Conservation (phyloP, 1,139 yeast genomes). For the Saccharomyces hybrid region DNA sequence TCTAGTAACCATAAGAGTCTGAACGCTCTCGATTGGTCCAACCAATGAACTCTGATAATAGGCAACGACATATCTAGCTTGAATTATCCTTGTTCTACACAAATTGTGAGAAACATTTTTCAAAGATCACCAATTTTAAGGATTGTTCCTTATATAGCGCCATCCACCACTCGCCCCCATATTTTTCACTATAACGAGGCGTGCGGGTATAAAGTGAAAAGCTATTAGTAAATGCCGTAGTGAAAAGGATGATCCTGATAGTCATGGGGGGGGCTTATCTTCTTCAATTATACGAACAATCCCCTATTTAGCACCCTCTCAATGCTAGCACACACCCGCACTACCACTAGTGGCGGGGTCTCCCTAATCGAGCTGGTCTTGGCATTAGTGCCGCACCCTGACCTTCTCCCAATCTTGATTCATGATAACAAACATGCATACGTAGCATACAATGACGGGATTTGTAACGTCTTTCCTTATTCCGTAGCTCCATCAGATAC, state of each 20-base stretch:
- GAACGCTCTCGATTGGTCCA: slow-evolving; percentile 47
- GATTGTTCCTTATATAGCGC: background rate
- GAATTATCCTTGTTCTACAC: background rate
- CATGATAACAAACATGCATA: background rate
- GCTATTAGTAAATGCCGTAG: background rate
- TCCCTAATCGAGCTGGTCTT: background rate
- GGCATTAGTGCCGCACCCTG: background rate
- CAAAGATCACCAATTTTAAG: background rate
- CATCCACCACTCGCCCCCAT: background rate
- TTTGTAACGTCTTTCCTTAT: background rate
- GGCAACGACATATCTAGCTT: slow-evolving; percentile 10
- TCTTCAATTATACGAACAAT: background rate
- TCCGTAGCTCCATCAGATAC: background rate
- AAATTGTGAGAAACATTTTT: background rate
- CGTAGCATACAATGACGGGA: background rate
- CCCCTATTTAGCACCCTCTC: background rate
- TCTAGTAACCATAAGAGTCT: slow-evolving; percentile 51
- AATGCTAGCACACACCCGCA: background rate
- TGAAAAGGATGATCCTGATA: background rate
- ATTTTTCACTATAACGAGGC: slow-evolving; percentile 25
- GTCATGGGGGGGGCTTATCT: background rate
- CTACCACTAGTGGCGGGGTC: background rate
- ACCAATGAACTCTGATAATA: slow-evolving; percentile 34
- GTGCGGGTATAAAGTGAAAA: background rate
- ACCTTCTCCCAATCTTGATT: background rate